Evolutionary conservation across 768 basidiomycete species (phyloP).

Genomic region (Xanthoconium stramineum): DNA sequence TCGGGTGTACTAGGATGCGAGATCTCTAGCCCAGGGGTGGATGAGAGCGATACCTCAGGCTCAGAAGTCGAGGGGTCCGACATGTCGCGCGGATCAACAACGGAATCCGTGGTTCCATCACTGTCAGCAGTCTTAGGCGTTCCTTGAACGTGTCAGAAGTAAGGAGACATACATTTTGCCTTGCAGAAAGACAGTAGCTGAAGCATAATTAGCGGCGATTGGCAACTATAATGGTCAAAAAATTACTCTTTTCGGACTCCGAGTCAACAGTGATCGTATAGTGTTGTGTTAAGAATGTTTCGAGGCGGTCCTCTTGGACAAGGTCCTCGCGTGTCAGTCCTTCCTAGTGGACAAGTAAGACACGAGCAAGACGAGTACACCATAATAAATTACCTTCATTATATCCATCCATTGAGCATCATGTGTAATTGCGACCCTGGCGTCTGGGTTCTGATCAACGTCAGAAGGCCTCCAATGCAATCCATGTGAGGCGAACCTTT

Average conservation of each 20-base stretch:
- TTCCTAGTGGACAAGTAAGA: neutral
- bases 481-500: neutral
- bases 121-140: neutral
- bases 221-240: neutral
- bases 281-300: neutral
- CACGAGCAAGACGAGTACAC: too few species aligned
- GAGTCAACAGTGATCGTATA: neutral
- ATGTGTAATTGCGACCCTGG: neutral
- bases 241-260: neutral
- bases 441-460: neutral
- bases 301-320: neutral
- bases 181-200: neutral
- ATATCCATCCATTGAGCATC: constrained; percentile 1
- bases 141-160: too few species aligned
- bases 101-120: neutral
- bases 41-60: neutral
- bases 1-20: neutral
- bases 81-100: neutral
- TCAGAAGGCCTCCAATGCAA: neutral
- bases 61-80: neutral
- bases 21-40: neutral
- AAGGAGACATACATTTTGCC: neutral
- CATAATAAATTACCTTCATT: neutral
- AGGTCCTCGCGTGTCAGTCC: neutral
- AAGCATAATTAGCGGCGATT: neutral